Conservation (phyloP, 202 grass and related monocot genomes). For the Bolboschoenoplectus hybrid region DNA sequence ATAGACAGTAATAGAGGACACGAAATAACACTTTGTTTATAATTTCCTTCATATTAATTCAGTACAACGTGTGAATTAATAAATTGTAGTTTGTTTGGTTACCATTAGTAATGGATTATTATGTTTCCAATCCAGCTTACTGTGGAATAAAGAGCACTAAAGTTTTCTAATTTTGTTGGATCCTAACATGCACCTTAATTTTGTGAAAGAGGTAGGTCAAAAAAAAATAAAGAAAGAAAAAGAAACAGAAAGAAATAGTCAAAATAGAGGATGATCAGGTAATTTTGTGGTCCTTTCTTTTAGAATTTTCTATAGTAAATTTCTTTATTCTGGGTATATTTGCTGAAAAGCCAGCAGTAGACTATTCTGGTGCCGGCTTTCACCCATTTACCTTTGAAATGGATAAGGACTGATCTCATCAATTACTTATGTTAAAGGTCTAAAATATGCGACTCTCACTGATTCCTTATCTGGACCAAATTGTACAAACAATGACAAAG, state of each 20-base stretch:
- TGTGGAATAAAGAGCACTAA: not conserved
- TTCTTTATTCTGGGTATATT: not conserved
- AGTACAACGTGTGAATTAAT: not conserved
- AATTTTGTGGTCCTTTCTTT: not conserved
- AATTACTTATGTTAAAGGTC: conserved; percentile 9
- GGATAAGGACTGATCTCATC: not conserved
- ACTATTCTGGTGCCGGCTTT: not conserved
- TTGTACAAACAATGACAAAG: not conserved
- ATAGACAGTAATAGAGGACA: not conserved
- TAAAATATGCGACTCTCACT: not conserved
- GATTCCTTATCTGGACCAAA: not conserved
- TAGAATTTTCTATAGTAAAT: not conserved
- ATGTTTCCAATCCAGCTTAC: not conserved
- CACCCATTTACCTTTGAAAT: not conserved
- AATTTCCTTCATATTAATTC: not conserved
- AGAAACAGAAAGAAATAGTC: not conserved
- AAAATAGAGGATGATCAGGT: not conserved
- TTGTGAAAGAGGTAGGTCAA: not conserved
- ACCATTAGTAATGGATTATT: not conserved
- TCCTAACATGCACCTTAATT: not conserved
- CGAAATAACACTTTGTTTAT: not conserved
- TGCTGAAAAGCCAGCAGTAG: not conserved
- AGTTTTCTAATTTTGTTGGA: not conserved
- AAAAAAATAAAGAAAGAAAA: not conserved
- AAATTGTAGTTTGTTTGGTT: not conserved